Conservation (phyloP, 176 grass and related monocot genomes). For the Dendrocalamus sinicus region DNA sequence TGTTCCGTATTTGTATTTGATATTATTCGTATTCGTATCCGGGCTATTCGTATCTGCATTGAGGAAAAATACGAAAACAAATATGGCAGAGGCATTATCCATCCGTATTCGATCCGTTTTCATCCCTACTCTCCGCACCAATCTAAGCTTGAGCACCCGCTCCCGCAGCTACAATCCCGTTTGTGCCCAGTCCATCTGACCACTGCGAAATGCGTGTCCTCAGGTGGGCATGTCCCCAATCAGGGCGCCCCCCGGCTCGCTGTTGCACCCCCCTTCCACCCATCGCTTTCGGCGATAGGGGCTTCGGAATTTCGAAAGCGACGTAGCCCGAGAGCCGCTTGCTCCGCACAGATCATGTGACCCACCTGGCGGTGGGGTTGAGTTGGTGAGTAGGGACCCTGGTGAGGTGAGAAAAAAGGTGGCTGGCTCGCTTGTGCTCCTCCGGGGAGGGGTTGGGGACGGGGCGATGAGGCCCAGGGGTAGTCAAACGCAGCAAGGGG, state of each 20-base stretch:
- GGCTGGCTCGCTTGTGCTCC: too few species aligned
- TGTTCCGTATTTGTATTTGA: too few species aligned
- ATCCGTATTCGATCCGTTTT: too few species aligned
- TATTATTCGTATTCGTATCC: too few species aligned
- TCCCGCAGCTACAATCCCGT: neutral
- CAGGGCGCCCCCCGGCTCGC: neutral
- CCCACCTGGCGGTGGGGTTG: neutral
- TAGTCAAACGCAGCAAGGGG: conserved; percentile 3
- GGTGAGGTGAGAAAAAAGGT: too few species aligned
- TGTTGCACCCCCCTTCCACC: neutral
- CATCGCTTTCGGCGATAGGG: conserved; percentile 38
- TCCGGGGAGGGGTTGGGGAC: too few species aligned
- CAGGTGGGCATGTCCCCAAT: accelerated
- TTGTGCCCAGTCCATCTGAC: neutral
- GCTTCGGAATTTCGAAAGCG: conserved; percentile 34
- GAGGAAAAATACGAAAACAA: too few species aligned
- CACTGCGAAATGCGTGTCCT: accelerated
- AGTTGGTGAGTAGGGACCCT: neutral
- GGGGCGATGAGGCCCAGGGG: neutral
- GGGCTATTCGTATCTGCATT: too few species aligned
- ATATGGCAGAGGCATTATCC: too few species aligned
- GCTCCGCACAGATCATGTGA: neutral
- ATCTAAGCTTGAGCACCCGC: neutral
- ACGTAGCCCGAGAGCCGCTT: neutral
- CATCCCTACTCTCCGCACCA: neutral